A percentile compares a stretch with the other conserved stretches of the same genome.
Conservation (phyloP, 2,329 filamentous ascomycete species). For the Tothia fuscella region DNA sequence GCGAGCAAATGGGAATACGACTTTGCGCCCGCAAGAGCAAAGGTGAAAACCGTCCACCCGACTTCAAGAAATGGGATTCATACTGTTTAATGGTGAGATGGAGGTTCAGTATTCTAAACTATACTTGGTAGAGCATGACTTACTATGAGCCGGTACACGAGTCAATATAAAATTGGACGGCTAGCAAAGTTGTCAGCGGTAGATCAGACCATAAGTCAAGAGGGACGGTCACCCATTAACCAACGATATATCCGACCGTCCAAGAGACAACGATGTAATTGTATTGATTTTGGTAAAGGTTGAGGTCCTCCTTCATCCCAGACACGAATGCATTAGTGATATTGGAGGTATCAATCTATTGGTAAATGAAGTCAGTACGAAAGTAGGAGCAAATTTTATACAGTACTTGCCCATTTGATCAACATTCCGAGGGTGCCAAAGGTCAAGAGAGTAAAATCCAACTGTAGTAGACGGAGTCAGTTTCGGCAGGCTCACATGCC, state of each 20-base stretch:
- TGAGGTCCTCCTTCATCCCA: constrained; percentile 30
- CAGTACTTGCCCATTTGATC: background rate
- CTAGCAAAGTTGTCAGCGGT: background rate
- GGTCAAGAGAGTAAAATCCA: constrained; percentile 1
- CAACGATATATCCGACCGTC: constrained; percentile 12
- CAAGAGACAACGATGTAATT: constrained; percentile 11
- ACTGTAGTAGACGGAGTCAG: background rate
- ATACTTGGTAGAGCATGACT: background rate
- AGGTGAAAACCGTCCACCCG: constrained; percentile 14
- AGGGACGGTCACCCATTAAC: constrained; percentile 10
- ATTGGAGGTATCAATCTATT: constrained; percentile 27
- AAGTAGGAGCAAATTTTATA: background rate
- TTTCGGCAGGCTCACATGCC: background rate
- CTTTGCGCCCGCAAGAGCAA: constrained; percentile 14
- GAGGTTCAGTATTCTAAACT: too few species aligned
- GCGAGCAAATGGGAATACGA: constrained; percentile 12
- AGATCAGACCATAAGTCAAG: background rate
- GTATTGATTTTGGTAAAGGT: constrained; percentile 26
- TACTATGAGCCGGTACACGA: constrained; percentile 13
- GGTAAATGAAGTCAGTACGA: constrained; percentile 11
- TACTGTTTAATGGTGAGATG: too few species aligned
- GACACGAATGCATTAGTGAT: constrained; percentile 31
- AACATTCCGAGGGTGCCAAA: constrained; percentile 1
- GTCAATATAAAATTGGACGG: constrained; percentile 19
- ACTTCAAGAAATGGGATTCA: constrained; percentile 14